Conservation (phyloP, 495 filamentous ascomycete species). For the Penicillium flavigenum region DNA sequence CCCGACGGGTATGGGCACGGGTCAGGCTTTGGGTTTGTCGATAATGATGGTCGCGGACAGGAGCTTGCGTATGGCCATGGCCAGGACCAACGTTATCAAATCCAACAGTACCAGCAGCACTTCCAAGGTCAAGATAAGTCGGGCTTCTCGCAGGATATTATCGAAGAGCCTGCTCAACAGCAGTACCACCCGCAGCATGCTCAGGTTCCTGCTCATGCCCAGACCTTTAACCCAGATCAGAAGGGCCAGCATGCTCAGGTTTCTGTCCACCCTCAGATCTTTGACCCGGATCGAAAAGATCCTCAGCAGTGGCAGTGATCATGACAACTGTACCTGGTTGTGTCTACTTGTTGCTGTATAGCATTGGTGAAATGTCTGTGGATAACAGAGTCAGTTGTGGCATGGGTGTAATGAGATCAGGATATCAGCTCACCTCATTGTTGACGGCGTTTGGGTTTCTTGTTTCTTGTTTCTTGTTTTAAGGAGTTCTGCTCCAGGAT, state of each 20-base stretch:
- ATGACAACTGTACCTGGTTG: background rate
- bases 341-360: background rate
- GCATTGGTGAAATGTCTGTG: background rate
- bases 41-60: conserved; percentile 27
- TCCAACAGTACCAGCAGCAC: conserved; percentile 2
- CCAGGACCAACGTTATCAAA: background rate
- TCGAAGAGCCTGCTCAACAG: conserved; percentile 7
- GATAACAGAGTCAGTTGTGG: background rate
- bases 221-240: conserved; percentile 5
- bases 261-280: background rate
- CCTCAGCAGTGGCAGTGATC: conserved; percentile 3
- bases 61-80: conserved; percentile 19
- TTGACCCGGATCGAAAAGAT: conserved; percentile 8
- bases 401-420: conserved; percentile 5
- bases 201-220: background rate
- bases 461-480: conserved; percentile 9
- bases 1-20: conserved; percentile 15
- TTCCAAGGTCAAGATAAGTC: conserved; percentile 8
- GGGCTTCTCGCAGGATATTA: conserved; percentile 11
- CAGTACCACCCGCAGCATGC: conserved; percentile 1
- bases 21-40: conserved; percentile 29
- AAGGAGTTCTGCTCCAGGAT: background rate
- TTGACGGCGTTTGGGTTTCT: conserved; percentile 3
- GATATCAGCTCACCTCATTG: conserved; percentile 8
- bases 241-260: background rate